phyloP scores from a whole-genome alignment of 1,284 basidiomycete species.

The Pascua guehoae region DNA sequence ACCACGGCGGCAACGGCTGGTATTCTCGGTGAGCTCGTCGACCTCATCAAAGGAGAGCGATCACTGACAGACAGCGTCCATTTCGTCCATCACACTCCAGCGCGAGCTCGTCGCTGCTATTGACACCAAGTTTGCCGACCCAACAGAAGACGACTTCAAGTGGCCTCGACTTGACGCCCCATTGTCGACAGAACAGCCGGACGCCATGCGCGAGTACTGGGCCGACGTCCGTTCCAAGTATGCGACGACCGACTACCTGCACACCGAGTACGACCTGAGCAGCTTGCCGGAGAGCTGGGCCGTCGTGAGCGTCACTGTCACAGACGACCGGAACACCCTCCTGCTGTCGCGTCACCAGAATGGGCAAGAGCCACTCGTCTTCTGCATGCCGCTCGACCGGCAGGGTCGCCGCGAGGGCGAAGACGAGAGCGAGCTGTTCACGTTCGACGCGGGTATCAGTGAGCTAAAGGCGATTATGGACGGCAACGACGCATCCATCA shows the following conservation, averaged over 20 bases:
- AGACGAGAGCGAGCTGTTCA: constrained; percentile 68
- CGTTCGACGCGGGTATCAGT: constrained; percentile 66
- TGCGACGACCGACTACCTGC: constrained; percentile 45
- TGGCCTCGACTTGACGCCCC: constrained; percentile 60
- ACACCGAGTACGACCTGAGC: constrained; percentile 33
- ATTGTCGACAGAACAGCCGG: neutral
- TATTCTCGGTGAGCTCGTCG: constrained; percentile 60
- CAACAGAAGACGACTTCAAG: constrained; percentile 42
- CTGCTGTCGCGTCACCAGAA: constrained; percentile 76
- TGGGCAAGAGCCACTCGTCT: constrained; percentile 65
- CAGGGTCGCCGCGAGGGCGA: constrained; percentile 74
- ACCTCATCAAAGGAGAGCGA: too few relatives aligned
- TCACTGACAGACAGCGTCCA: constrained; percentile 34
- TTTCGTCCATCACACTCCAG: constrained; percentile 70
- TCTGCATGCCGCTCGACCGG: constrained; percentile 76
- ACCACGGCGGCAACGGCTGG: constrained; percentile 59
- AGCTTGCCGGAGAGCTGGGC: constrained; percentile 77
- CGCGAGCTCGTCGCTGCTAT: constrained; percentile 59
- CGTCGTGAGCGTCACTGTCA: constrained; percentile 76
- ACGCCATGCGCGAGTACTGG: constrained; percentile 17
- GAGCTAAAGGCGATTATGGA: constrained; percentile 77
- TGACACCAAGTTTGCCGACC: constrained; percentile 53
- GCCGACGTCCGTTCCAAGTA: constrained; percentile 58
- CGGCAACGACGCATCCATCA: constrained; percentile 55
- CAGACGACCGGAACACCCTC: constrained; percentile 75